These are phyloP conservation scores for Cyberlindnera galapagoensis DNA, from an alignment of 805 yeast species.

Conservation along the genomic window DNA sequence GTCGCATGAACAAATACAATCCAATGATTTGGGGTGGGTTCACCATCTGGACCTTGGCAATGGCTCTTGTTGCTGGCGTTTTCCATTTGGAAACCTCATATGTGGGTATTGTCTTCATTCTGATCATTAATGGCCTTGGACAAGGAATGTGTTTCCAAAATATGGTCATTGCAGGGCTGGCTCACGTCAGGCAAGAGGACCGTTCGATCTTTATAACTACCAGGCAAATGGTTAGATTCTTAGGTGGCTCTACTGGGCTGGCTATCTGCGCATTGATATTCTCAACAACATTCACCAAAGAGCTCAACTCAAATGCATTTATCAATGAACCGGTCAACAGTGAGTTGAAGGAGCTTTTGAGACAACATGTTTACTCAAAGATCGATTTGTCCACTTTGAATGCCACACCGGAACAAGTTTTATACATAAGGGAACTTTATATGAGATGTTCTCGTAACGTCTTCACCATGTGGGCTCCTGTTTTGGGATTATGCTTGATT, in stretches of 20 bases:
- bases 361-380: constrained; percentile 15
- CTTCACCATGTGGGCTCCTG: constrained; percentile 17
- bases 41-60: constrained; percentile 12
- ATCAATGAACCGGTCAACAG: constrained; percentile 11
- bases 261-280: constrained; percentile 30
- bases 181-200: constrained; percentile 45
- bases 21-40: constrained; percentile 17
- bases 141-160: constrained; percentile 17
- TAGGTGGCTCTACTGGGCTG: constrained; percentile 59
- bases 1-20: constrained; percentile 11
- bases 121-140: constrained; percentile 37
- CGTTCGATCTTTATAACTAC: constrained; percentile 54
- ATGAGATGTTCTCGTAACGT: constrained; percentile 15
- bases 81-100: constrained; percentile 10
- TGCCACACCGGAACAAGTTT: constrained; percentile 7
- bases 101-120: constrained; percentile 31
- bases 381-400: constrained; percentile 7
- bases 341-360: constrained; percentile 7
- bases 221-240: constrained; percentile 48
- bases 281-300: constrained; percentile 15
- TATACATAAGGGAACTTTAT: constrained; percentile 12
- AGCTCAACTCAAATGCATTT: constrained; percentile 10
- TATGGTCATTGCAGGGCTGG: constrained; percentile 26
- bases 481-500: constrained; percentile 11
- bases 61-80: constrained; percentile 8